Base-by-base conservation (phyloP, 2,329 filamentous ascomycete species). In the Hymenoscyphus scutula region DNA sequence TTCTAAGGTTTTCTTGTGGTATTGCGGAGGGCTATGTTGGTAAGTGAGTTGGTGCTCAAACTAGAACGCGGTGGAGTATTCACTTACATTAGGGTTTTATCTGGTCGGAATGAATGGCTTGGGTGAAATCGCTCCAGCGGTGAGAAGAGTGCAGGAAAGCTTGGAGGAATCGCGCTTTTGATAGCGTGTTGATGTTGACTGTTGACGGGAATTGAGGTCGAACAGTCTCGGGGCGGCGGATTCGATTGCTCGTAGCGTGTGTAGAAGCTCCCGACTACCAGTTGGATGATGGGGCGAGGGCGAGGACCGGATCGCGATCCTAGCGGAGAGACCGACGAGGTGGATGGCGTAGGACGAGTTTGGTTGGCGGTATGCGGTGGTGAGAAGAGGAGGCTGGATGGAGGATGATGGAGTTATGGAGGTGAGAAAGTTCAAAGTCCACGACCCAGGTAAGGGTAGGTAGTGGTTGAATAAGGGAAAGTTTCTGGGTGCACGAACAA, bases 281-380 rank as follows among this genome's bases (percentile, higher is more conserved):
- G 38, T 48, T 34, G 41, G 32, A 55, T 45, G 19, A 19, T 27
- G 37, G 10, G 29, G 37, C n/a, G 27, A 19, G 59, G 48, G 23
- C 37, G 29, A 45, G 30, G 56, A 57, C 29, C 29, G 23, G 27
- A n/a, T 51, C 34, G 59, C 59, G 59, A 61, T 53, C 53, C 59
- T 53, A 57, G 59, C 59, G 32, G 59, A 57, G 38, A 27, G 19
- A 56, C 53, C 27, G 25, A 41, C 19, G 15, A 55, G 17, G 58
- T 55, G 58, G 34, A 17, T 29, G 27, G 54, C 19, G 27, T 32
- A 34, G 29, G 29, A 32, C 15, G 11, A 56, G 30, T 2, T 6
- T 29, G 53, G 34, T 5, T 30, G n/a, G 53, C 3, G 8, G 53
- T 27, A 23, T 45, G n/a, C 8, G 38, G n/a, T 45, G 3, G 53